Evolutionary conservation across 805 yeast species (phyloP), one percentile per base, ranked within the genome.

Genomic region (Starmera dryadoides): DNA sequence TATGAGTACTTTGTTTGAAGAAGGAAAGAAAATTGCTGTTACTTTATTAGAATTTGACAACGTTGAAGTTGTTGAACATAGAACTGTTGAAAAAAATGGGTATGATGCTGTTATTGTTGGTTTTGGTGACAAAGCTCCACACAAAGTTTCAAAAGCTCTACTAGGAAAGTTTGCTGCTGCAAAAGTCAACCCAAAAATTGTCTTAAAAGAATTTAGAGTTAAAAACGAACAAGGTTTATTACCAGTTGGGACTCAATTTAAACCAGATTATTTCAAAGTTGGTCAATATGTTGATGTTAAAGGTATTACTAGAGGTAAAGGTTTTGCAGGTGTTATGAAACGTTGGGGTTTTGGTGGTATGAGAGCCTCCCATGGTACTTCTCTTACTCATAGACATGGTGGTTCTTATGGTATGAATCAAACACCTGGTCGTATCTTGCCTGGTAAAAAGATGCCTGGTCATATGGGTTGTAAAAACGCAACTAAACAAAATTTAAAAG

Each of bases 361-460:
- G 61, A 75, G 78, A 33, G 97, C 97, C 6, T 73, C 97, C 1
- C 98, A 93, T 62, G 98, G 98, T 83, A 89, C 86, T 20, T 86
- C 98, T 22, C 69, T 75, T 36, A 82, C 91, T 29, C 98, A 93
- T 61, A 83, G 98, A 73, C 80, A 88, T 42, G 95, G 95, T 53
- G 98, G 98, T 75, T 89, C 97, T 25, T 88, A 84, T 53, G 98
- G 98, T 77, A 87, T 82, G 61, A 85, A 86, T 56, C 95, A 93
- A 49, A 83, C 86, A 45, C 98, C 98, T 12, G 97, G 96, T 55
- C 84, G 98, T 69, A 86, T 88, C 38, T 69, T 88, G 45, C 98
- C 97, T 14, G 98, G 97, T 19, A 89, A 86, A 68, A 91, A 88
- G 65, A 91, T 93, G 98, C 95, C 98, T 29, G 98, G 98, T 48